A percentile compares a stretch with the other conserved stretches of the same genome.
phyloP scores from a whole-genome alignment of 768 basidiomycete genomes.

The Psilocybe subaeruginosa region DNA sequence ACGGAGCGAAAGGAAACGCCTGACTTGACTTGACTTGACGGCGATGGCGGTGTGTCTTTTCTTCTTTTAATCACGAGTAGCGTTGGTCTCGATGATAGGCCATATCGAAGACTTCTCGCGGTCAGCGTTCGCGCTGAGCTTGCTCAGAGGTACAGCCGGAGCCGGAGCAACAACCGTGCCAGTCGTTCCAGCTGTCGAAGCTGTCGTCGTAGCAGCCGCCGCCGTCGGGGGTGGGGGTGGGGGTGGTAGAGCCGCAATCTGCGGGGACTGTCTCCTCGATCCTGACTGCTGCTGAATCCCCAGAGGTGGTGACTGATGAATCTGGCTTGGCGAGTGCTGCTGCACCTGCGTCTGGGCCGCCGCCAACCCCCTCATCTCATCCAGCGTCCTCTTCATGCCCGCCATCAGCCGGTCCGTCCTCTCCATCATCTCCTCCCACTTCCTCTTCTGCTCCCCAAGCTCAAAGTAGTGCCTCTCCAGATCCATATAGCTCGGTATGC shows the following conservation, averaged over 20 bases:
- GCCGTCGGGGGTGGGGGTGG: background rate
- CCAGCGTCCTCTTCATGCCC: slow-evolving; percentile 72
- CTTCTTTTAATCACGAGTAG: slow-evolving; percentile 17
- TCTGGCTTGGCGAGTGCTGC: slow-evolving; percentile 10
- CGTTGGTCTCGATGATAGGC: slow-evolving; percentile 30
- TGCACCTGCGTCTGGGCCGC: slow-evolving; percentile 16
- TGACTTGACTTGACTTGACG: background rate
- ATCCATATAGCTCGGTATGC: slow-evolving; percentile 54
- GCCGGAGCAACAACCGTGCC: slow-evolving; percentile 3
- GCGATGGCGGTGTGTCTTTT: background rate
- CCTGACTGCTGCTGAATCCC: slow-evolving; percentile 12
- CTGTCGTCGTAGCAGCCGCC: background rate
- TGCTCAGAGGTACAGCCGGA: slow-evolving; percentile 25
- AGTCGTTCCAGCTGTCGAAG: too few relatives aligned
- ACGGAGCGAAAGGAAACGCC: background rate
- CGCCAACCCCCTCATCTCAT: slow-evolving; percentile 62
- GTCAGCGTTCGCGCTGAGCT: slow-evolving; percentile 20
- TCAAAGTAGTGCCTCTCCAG: slow-evolving; percentile 73
- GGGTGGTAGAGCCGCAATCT: slow-evolving; percentile 10
- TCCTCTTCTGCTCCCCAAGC: slow-evolving; percentile 62
- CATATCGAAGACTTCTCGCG: slow-evolving; percentile 33
- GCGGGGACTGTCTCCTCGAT: slow-evolving; percentile 13
- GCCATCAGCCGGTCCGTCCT: slow-evolving; percentile 76
- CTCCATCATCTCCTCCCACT: slow-evolving; percentile 75
- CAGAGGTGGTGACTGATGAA: slow-evolving; percentile 9